phyloP scores from a whole-genome alignment of 345 rosid genomes.

The Gossypium raimondii region DNA sequence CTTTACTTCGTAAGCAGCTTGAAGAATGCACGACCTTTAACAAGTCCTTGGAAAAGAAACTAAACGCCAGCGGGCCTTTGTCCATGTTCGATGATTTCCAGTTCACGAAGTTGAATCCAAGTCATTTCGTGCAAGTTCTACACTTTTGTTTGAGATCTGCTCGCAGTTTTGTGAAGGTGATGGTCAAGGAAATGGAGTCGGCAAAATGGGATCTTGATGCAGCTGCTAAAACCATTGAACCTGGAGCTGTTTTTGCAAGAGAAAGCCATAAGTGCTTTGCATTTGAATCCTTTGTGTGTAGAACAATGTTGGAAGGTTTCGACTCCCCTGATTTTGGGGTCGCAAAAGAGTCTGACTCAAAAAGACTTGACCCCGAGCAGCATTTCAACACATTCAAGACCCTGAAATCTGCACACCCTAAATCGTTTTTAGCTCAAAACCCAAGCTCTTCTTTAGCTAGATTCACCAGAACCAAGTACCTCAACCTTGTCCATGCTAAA shows the following conservation, averaged over 20 bases:
- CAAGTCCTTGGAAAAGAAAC: conserved; percentile 54
- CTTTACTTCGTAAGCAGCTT: conserved; percentile 33
- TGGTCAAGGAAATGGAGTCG: conserved; percentile 74
- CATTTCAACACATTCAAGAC: conserved; percentile 46
- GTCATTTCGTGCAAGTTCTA: conserved; percentile 53
- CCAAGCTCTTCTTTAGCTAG: conserved; percentile 50
- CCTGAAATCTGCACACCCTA: conserved; percentile 43
- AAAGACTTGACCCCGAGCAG: conserved; percentile 18
- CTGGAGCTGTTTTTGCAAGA: conserved; percentile 34
- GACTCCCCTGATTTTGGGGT: conserved; percentile 38
- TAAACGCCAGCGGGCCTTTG: conserved; percentile 58
- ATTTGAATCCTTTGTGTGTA: conserved; percentile 71
- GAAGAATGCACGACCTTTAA: conserved; percentile 37
- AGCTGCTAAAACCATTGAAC: conserved; percentile 59
- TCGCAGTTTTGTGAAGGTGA: conserved; percentile 52
- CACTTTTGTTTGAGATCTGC: conserved; percentile 55
- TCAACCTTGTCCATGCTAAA: conserved; percentile 78
- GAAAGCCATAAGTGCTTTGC: conserved; percentile 54
- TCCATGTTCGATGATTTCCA: conserved; percentile 50
- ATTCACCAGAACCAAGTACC: conserved; percentile 60
- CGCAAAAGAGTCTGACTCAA: conserved; percentile 15
- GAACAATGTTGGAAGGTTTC: conserved; percentile 68
- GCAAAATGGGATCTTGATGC: conserved; percentile 81
- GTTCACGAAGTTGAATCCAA: conserved; percentile 33
- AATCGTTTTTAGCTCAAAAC: conserved; percentile 43